These are phyloP conservation scores for Dysphania ambrosioides DNA, from an alignment of 148 eudicot genomes.

Conservation along the genomic window DNA sequence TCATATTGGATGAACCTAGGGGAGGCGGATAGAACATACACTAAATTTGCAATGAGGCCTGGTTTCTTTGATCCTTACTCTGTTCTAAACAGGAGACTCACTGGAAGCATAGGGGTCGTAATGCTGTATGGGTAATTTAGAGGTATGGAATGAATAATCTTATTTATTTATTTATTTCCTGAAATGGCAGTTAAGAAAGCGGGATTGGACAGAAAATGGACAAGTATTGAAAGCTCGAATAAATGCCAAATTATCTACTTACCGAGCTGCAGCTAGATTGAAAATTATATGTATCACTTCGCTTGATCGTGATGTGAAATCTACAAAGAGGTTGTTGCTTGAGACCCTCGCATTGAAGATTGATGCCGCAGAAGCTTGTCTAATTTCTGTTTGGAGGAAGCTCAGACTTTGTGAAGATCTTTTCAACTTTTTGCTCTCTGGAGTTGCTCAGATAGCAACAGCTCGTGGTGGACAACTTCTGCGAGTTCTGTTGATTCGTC, in stretches of 20 bases:
- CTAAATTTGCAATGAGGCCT: not conserved
- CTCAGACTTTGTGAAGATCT: slow-evolving; percentile 84
- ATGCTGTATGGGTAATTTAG: not conserved
- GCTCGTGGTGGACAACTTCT: slow-evolving; percentile 85
- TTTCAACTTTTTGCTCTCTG: slow-evolving; percentile 75
- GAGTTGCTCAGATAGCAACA: slow-evolving; percentile 71
- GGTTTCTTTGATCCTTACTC: not conserved
- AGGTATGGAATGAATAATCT: not conserved
- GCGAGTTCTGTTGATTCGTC: slow-evolving; percentile 80
- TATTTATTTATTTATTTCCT: slow-evolving; percentile 9
- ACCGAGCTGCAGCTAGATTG: slow-evolving; percentile 62
- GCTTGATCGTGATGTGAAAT: slow-evolving; percentile 66
- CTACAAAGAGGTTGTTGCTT: slow-evolving; percentile 68
- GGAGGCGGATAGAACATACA: not conserved
- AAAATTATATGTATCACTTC: slow-evolving; percentile 58
- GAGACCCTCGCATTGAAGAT: slow-evolving; percentile 68
- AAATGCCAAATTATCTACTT: slow-evolving; percentile 69
- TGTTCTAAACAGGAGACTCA: not conserved
- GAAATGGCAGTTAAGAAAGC: slow-evolving; percentile 76
- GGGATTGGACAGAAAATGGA: slow-evolving; percentile 91
- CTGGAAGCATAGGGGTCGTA: not conserved
- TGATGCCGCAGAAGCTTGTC: slow-evolving; percentile 88
- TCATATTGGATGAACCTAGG: not conserved
- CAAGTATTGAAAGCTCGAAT: slow-evolving; percentile 67
- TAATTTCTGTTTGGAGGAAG: slow-evolving; percentile 82